Percentiles rank a stretch among this genome's conserved stretches.
These are phyloP conservation scores for Fusarium foetens DNA, from an alignment of 2,329 filamentous ascomycete species.

Conservation along the genomic window DNA sequence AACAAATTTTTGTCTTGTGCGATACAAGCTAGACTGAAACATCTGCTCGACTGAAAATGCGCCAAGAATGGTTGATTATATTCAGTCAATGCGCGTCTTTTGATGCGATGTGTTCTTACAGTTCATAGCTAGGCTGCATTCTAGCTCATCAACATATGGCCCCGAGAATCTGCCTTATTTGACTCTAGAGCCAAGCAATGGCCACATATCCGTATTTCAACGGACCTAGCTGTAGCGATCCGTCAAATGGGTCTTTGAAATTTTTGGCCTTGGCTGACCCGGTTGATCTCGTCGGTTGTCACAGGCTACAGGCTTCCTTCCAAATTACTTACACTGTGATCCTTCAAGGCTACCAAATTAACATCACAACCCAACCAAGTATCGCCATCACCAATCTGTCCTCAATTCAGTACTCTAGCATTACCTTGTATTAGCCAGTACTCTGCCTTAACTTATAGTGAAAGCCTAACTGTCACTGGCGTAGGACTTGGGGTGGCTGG, in stretches of 20 bases:
- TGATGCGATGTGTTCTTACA: background rate
- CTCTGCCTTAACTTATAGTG: background rate
- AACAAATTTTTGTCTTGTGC: background rate
- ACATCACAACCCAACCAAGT: background rate
- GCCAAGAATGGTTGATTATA: rapidly evolving
- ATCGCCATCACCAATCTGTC: background rate
- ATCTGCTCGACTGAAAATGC: background rate
- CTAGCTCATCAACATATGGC: background rate
- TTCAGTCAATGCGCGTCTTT: no score
- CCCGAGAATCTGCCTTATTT: background rate
- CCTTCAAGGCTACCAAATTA: background rate
- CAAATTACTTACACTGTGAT: no score
- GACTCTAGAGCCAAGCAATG: background rate
- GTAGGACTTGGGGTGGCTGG: conserved; percentile 31
- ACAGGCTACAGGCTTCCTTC: background rate
- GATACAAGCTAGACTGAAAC: background rate
- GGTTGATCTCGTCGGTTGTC: background rate
- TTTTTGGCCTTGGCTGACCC: no score
- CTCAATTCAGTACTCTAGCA: background rate
- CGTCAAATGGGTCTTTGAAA: no score
- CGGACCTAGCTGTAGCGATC: background rate
- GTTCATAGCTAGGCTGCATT: background rate
- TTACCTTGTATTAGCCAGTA: background rate
- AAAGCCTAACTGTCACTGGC: conserved; percentile 12
- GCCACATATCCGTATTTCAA: background rate